Percentiles rank a stretch among this genome's conserved stretches.
These are phyloP conservation scores for Xylariaceae sp. DNA, from an alignment of 2,329 filamentous ascomycete genomes.

Conservation along the genomic window DNA sequence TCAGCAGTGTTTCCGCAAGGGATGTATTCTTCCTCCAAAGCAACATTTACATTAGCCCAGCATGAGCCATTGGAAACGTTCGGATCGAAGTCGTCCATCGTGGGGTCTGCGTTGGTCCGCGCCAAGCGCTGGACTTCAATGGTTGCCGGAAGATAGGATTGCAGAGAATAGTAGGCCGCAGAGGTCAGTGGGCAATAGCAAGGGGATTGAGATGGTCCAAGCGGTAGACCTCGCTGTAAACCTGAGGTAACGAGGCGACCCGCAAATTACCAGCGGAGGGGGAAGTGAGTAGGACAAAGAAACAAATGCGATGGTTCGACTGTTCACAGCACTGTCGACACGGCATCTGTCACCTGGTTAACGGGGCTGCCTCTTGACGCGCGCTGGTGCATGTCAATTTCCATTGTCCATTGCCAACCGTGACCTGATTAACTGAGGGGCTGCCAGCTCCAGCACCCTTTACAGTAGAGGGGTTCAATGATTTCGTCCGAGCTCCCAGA, in stretches of 20 bases:
- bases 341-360: not conserved
- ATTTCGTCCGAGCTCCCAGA: not conserved
- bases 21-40: conserved; percentile 19
- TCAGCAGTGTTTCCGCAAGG: conserved; percentile 24
- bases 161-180: not conserved
- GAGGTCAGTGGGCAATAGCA: not conserved
- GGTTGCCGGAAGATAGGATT: not conserved
- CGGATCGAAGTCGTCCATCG: conserved; percentile 14
- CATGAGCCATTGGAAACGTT: conserved; percentile 24
- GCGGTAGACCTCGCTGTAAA: not conserved
- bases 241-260: not conserved
- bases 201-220: not conserved
- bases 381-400: not conserved
- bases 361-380: not conserved
- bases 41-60: conserved; percentile 18
- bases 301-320: conserved; percentile 4
- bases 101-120: not conserved
- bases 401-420: not conserved
- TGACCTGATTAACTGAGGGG: not conserved
- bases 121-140: not conserved
- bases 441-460: too few relatives aligned
- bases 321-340: conserved; percentile 4
- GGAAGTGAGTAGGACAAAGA: conserved; percentile 3
- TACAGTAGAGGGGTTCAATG: too few relatives aligned
- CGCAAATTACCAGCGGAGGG: not conserved